Conservation (phyloP, 495 filamentous ascomycete species). For the Tuber aestivum region DNA sequence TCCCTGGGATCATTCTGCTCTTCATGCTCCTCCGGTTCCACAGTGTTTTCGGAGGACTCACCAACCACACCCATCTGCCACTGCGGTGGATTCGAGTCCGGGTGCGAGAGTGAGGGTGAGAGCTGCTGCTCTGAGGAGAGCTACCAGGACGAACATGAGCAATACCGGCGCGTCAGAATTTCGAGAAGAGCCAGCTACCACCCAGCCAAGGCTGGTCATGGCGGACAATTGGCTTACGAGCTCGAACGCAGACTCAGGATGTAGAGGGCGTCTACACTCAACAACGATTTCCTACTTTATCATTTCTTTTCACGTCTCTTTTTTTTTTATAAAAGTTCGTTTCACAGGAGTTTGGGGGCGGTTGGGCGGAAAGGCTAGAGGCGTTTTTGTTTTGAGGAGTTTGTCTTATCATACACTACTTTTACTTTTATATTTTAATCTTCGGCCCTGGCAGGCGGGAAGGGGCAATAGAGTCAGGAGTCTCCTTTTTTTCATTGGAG, state of each 20-base stretch:
- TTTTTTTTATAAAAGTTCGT: background rate
- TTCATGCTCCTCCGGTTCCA: slow-evolving; percentile 55
- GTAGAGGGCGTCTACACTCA: slow-evolving; percentile 33
- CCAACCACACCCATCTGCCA: slow-evolving; percentile 61
- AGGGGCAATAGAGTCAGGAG: background rate
- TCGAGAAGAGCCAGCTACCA: slow-evolving; percentile 35
- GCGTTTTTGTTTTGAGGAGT: slow-evolving; percentile 6
- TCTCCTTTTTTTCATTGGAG: slow-evolving; percentile 2
- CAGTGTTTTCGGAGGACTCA: slow-evolving; percentile 54
- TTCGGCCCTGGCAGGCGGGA: slow-evolving; percentile 2
- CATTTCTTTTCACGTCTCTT: background rate
- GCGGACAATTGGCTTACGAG: slow-evolving; percentile 38
- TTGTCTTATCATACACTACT: slow-evolving; percentile 5
- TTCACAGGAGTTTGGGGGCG: slow-evolving; percentile 6
- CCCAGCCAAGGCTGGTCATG: slow-evolving; percentile 32
- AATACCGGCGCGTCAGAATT: slow-evolving; percentile 21
- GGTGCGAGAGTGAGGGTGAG: slow-evolving; percentile 30
- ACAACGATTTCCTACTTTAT: slow-evolving; percentile 5
- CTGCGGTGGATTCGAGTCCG: slow-evolving; percentile 20
- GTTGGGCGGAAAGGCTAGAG: background rate
- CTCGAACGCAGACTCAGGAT: slow-evolving; percentile 39
- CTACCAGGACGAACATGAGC: slow-evolving; percentile 28
- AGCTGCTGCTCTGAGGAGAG: slow-evolving; percentile 31
- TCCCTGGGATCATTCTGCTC: slow-evolving; percentile 69
- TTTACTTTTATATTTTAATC: background rate